A percentile compares a stretch with the other conserved stretches of the same genome.
These are phyloP conservation scores for Neurospora discreta DNA, from an alignment of 495 filamentous ascomycete species.

Conservation along the genomic window DNA sequence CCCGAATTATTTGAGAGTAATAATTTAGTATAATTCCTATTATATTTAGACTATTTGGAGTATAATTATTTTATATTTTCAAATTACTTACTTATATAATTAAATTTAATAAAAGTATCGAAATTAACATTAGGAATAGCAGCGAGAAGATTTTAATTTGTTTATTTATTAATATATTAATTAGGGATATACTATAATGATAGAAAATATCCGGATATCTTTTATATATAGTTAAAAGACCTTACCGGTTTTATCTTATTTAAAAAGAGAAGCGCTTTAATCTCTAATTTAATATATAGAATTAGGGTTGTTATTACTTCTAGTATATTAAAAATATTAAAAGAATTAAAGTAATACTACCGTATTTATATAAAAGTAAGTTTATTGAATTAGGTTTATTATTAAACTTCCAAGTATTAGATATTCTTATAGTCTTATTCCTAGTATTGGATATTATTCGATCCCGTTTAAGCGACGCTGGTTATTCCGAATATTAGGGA, in stretches of 20 bases:
- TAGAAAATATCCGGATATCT: not conserved
- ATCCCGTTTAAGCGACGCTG: not conserved
- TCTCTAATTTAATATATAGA: not conserved
- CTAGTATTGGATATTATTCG: not conserved
- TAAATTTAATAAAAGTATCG: not conserved
- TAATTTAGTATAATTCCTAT: not conserved
- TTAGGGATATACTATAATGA: not conserved
- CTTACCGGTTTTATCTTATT: not conserved
- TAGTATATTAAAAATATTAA: not conserved
- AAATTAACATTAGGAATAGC: not conserved
- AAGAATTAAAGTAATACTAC: not conserved
- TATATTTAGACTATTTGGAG: not conserved
- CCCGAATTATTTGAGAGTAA: not conserved
- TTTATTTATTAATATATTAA: not conserved
- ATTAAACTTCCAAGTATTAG: not conserved
- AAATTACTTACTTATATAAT: not conserved
- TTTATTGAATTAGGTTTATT: not conserved
- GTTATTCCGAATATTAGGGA: not conserved
- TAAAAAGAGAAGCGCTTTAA: not conserved
- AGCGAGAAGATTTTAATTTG: not conserved
- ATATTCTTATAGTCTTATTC: not conserved
- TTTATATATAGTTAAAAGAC: not conserved
- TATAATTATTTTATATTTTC: not conserved
- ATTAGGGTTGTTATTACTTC: not conserved
- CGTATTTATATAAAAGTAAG: not conserved